Base-by-base conservation (phyloP, 176 grass and related monocot species). In the Coix lacrymajobi region DNA sequence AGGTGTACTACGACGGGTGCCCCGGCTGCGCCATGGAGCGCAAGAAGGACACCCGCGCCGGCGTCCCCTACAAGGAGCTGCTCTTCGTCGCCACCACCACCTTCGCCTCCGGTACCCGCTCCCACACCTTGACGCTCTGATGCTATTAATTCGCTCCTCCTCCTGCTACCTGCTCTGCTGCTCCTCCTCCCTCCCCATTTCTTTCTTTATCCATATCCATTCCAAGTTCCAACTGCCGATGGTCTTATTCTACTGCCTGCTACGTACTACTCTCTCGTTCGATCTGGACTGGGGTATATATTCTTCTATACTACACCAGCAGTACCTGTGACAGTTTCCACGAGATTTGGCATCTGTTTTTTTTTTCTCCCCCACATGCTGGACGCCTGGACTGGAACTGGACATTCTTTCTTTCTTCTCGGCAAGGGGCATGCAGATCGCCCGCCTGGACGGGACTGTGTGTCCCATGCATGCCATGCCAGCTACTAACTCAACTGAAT, bases 51-150 rank as follows among this genome's bases (percentile, higher is more conserved):
- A 7, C 3, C 7, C 10, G 12, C 13, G 1, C 7, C 39, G 91
- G 88, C 29, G 70, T 90, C 4, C 91, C 91, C 0, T 88, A 86
- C 66, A 84, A 81, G 72, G 88, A 90, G 70, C 74, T 93, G 20
- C 17, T 92, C 56, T 87, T 73, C 66, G 54, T 87, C 51, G 82
- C 33, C 33, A 26, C 58, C 71, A 43, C 62, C 62, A 87, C 71
- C 6, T 58, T 92, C 73, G 81, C 67, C 24, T 76, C 80, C 0
- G 32, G 90, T 92, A 87, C n/a, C n/a, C n/a, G n/a, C n/a, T n/a
- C n/a, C n/a, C n/a, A n/a, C n/a, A n/a, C n/a, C n/a, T n/a, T n/a
- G n/a, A n/a, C n/a, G n/a, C n/a, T n/a, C n/a, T n/a, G n/a, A n/a
- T n/a, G n/a, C n/a, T n/a, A n/a, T n/a, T n/a, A n/a, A n/a, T n/a